phyloP scores from a whole-genome alignment of 768 basidiomycete genomes.

The Artomyces pyxidatus region DNA sequence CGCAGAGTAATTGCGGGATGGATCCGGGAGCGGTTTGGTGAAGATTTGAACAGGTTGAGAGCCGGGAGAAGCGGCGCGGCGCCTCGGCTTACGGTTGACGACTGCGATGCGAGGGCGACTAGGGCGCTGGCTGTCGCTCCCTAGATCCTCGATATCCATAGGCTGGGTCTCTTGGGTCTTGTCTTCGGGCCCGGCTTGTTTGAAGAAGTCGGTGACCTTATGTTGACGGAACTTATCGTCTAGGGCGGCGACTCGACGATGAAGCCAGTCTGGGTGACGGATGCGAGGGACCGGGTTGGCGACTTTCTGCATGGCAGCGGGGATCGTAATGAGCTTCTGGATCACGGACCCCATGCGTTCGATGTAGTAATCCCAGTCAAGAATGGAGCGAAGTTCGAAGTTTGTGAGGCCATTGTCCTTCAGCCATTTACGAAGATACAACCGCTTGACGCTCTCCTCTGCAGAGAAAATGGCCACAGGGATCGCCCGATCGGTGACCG shows the following conservation, averaged over 20 bases:
- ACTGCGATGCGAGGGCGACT: constrained; percentile 40
- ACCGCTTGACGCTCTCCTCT: constrained; percentile 82
- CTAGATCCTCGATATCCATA: constrained; percentile 56
- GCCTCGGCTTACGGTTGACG: constrained; percentile 39
- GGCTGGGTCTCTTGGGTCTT: constrained; percentile 22
- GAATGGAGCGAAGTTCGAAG: constrained; percentile 88
- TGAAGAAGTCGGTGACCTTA: constrained; percentile 94
- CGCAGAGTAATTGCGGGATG: constrained; percentile 53
- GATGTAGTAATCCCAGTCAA: constrained; percentile 99
- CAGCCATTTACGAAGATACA: constrained; percentile 92
- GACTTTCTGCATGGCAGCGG: constrained; percentile 97
- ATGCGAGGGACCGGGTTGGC: constrained; percentile 94
- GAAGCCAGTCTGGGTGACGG: constrained; percentile 95
- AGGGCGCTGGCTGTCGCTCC: constrained; percentile 12
- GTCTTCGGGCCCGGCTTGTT: constrained; percentile 27
- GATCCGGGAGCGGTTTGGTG: constrained; percentile 49
- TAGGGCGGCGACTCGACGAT: constrained; percentile 78
- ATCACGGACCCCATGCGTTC: constrained; percentile 96
- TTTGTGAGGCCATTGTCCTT: constrained; percentile 82
- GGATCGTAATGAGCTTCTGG: constrained; percentile 98
- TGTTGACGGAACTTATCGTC: constrained; percentile 98
- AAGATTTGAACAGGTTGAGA: constrained; percentile 20
- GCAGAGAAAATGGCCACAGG: constrained; percentile 98
- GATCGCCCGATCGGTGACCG: constrained; percentile 94
- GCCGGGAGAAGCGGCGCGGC: constrained; percentile 37